Evolutionary conservation across 306 rosid genomes (phyloP), one percentile per base, ranked within the genome.

Genomic region (Astragalus membranaceus): DNA sequence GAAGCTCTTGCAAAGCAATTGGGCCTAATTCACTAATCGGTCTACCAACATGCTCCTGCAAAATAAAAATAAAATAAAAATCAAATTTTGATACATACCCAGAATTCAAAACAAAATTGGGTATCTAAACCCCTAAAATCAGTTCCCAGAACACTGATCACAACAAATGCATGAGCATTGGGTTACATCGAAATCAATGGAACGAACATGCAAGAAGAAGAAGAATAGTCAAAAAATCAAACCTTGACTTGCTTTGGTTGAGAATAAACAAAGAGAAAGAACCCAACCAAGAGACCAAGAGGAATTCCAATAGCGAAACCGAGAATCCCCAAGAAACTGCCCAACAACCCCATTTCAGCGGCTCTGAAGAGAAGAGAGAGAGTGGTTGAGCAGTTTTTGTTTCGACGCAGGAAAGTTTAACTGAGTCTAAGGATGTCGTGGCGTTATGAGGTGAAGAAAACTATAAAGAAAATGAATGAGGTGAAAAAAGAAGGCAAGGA

Each of bases 231-330:
- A 33, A 33, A 4, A 46, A 7, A 8, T 3, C 2, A 0, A 83
- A 88, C 97, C 97, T 86, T 70, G 10, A 82, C 85, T 77, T 79
- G 82, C 53, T 79, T 80, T 60, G 96, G 80, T 63, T 84, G 73
- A 0, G 99, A 82, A 73, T 83, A 87, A 61, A 94, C 66, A 78
- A 91, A 91, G 58, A 91, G 69, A 73, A 80, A 86, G 83, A 95
- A 95, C 0, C 99, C 97, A 8, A 86, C 75, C 55, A 95, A 49
- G 64, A 95, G 84, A 5, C 99, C 99, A 48, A 95, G 65, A 80
- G 95, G 91, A 53, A 95, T 79, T 79, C 99, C 97, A 61, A 95
- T 36, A 56, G 76, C 76, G 69, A 91, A 86, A 69, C 99, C 99
- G 54, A 95, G 0, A 55, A 91, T 63, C 37, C 87, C 96, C 10